Evolutionary conservation across 1,284 basidiomycete genomes (phyloP).

Genomic region (Apiotrichum domesticum): DNA sequence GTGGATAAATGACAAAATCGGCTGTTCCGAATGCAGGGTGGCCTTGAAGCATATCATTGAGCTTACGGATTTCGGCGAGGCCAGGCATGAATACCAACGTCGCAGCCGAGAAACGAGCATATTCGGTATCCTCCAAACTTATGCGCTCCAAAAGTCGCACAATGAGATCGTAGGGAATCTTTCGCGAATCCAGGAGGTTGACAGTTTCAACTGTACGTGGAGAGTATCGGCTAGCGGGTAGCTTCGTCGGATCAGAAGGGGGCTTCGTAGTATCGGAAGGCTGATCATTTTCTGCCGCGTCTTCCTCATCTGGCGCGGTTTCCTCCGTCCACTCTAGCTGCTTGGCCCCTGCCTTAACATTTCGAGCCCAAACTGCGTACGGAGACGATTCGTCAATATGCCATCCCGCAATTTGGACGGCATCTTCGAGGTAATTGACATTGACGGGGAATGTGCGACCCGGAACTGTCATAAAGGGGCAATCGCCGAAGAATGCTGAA

Average conservation of each 20-base stretch:
- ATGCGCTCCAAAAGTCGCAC: conserved; percentile 76
- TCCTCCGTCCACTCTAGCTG: conserved; percentile 70
- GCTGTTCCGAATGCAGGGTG: conserved; percentile 68
- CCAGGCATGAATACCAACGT: conserved; percentile 93
- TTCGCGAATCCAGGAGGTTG: conserved; percentile 79
- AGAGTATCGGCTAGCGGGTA: conserved; percentile 52
- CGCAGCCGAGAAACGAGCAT: conserved; percentile 62
- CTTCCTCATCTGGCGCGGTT: conserved; percentile 57
- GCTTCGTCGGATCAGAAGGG: conserved; percentile 34
- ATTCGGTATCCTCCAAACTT: conserved; percentile 61
- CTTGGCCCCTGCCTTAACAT: conserved; percentile 40
- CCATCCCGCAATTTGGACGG: conserved; percentile 81
- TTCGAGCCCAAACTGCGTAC: conserved; percentile 64
- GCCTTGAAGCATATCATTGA: conserved; percentile 74
- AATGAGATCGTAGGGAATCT: conserved; percentile 86
- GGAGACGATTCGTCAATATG: conserved; percentile 74
- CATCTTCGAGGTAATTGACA: conserved; percentile 84
- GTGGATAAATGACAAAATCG: conserved; percentile 71
- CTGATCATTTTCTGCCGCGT: background rate
- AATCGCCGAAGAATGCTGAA: conserved; percentile 84
- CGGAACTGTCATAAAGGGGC: conserved; percentile 81
- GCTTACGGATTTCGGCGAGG: conserved; percentile 76
- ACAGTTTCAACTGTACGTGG: conserved; percentile 72
- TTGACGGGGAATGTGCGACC: conserved; percentile 97
- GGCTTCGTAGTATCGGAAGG: conserved; percentile 27